A percentile compares a stretch with the other conserved stretches of the same genome.
phyloP scores from a whole-genome alignment of 2,329 filamentous ascomycete genomes.

The Aspergillus tubingensis region DNA sequence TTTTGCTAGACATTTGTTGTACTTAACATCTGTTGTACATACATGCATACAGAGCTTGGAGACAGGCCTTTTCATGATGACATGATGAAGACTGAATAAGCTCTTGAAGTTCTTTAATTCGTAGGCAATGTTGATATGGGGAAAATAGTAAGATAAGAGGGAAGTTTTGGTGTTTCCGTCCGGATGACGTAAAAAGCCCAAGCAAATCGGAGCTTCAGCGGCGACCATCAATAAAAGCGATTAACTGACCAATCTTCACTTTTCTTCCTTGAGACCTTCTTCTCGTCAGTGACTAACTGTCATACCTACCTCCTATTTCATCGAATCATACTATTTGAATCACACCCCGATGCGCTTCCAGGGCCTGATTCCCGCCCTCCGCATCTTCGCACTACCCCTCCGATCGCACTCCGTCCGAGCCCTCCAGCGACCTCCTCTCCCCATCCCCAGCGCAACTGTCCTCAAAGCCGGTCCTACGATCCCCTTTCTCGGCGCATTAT shows the following conservation, averaged over 20 bases:
- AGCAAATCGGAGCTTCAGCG: conserved; percentile 3
- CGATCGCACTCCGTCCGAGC: conserved; percentile 22
- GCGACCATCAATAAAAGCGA: background rate
- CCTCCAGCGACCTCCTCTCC: conserved; percentile 17
- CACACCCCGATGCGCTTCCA: conserved; percentile 30
- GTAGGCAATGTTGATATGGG: background rate
- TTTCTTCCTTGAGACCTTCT: background rate
- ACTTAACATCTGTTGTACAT: conserved; percentile 1
- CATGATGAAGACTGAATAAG: background rate
- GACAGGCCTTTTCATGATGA: background rate
- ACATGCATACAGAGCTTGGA: background rate
- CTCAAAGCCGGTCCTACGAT: conserved; percentile 72
- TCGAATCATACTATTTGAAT: background rate
- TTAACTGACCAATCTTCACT: background rate
- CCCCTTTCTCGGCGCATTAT: conserved; percentile 76
- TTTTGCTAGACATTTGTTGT: background rate
- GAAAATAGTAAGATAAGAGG: background rate
- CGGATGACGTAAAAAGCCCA: conserved; percentile 9
- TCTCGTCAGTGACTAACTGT: background rate
- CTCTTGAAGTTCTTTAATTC: background rate
- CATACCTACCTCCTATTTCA: background rate
- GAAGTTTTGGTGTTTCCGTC: background rate
- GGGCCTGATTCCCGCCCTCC: conserved; percentile 18
- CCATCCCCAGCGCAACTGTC: conserved; percentile 38
- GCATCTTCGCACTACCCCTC: conserved; percentile 24